Evolutionary conservation across 148 eudicot genomes (phyloP), one percentile per base, ranked within the genome.

Genomic region (Camellia sinensis): DNA sequence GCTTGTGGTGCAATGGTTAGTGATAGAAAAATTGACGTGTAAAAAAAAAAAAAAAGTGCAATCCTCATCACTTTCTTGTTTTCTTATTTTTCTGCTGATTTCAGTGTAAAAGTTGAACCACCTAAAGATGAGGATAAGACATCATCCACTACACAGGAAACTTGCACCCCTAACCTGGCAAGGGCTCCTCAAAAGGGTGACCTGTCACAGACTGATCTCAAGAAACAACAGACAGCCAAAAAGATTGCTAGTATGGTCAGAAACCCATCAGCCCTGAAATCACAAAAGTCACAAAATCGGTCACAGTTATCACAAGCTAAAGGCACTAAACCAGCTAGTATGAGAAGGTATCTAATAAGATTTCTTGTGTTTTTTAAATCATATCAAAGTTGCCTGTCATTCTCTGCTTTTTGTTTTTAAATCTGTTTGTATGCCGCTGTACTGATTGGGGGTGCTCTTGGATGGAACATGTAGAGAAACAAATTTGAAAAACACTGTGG

Each of bases 251-350:
- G 90, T 84, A 80, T 83, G 65, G 71, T 90, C 19, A 92, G 84
- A 81, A 94, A 94, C 67, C 92, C 92, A 83, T 92, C 98, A 37
- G 83, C 87, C 17, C 14, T 92, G 79, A 96, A 85, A 78, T 82
- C 92, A 11, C 89, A 83, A 83, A 80, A 85, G 80, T 82, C 92
- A 11, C 89, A 83, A 83, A 80, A 66, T 46, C 84, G 84, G 57
- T 78, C 83, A 29, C 87, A 79, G 67, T 76, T 80, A 82, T 88
- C 93, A 82, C 92, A 87, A 81, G 78, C 89, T n/a, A 91, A 86
- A 88, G 84, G 83, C 81, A 61, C 73, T 43, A 92, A 92, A 86
- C 90, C 92, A 70, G 83, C 86, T 57, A 81, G 85, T 76, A 86
- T 82, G 50, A 90, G 86, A 81, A 93, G 92, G 97, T 91, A 74